phyloP scores from a whole-genome alignment of 2,329 filamentous ascomycete species.

The Clonostachys byssicola region DNA sequence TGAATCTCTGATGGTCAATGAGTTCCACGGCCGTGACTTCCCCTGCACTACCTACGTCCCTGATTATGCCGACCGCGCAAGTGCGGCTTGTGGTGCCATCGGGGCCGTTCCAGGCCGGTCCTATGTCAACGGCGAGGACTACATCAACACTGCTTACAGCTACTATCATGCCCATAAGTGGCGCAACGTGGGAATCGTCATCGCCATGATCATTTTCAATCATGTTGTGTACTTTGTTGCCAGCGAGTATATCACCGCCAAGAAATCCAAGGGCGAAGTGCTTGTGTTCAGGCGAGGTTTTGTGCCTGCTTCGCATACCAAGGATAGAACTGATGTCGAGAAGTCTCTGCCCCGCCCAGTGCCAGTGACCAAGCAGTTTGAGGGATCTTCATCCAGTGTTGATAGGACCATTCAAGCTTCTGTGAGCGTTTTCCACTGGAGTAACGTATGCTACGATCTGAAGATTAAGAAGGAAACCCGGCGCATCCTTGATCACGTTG shows the following conservation, averaged over 20 bases:
- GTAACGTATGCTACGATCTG: conserved; percentile 66
- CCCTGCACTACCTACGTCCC: conserved; percentile 48
- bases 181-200: conserved; percentile 60
- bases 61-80: conserved; percentile 25
- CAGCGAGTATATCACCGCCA: conserved; percentile 33
- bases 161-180: conserved; percentile 49
- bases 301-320: conserved; percentile 33
- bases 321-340: conserved; percentile 47
- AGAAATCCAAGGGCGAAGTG: conserved; percentile 51
- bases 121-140: conserved; percentile 53
- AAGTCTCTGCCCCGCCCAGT: conserved; percentile 13
- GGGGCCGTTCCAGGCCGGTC: conserved; percentile 49
- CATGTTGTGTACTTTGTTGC: conserved; percentile 20
- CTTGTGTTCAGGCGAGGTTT: conserved; percentile 43
- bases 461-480: conserved; percentile 71
- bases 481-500: conserved; percentile 74
- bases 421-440: conserved; percentile 72
- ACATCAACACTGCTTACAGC: conserved; percentile 46
- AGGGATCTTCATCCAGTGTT: conserved; percentile 34
- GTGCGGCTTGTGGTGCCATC: conserved; percentile 48
- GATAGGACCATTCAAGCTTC: background rate
- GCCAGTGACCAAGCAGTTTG: conserved; percentile 4
- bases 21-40: conserved; percentile 57
- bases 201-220: conserved; percentile 40
- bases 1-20: conserved; percentile 70